Conservation (phyloP, 345 rosid genomes). For the Bretschneidera sinensis region DNA sequence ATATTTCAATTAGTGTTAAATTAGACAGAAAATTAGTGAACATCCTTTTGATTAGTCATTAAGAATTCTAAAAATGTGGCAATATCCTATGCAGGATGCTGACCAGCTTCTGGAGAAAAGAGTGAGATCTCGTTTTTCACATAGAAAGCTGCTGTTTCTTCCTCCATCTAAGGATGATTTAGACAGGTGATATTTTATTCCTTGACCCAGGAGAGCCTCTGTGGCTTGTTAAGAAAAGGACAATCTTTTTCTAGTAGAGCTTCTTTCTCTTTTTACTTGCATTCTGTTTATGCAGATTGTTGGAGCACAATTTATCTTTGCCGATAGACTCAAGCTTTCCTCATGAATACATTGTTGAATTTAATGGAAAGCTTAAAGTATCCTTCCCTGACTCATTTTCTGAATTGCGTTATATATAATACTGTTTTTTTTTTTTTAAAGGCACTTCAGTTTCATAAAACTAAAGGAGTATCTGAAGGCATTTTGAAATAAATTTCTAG, state of each 20-base stretch:
- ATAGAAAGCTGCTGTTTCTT: constrained; percentile 75
- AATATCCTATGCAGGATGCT: constrained; percentile 55
- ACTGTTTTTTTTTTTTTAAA: too few relatives aligned
- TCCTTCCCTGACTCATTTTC: constrained; percentile 22
- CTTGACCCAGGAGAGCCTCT: neutral
- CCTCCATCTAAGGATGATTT: constrained; percentile 70
- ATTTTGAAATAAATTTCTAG: too few relatives aligned
- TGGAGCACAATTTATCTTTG: constrained; percentile 69
- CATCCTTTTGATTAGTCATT: too few relatives aligned
- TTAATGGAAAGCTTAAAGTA: constrained; percentile 73
- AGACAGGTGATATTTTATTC: constrained; percentile 39
- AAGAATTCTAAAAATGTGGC: constrained; percentile 1
- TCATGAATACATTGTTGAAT: constrained; percentile 50
- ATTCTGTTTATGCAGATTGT: constrained; percentile 46
- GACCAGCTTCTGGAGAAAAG: constrained; percentile 96
- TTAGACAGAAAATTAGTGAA: too few relatives aligned
- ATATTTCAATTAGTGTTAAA: too few relatives aligned
- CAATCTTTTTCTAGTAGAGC: constrained; percentile 7
- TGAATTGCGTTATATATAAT: neutral
- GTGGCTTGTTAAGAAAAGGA: constrained; percentile 14
- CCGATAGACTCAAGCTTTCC: constrained; percentile 66
- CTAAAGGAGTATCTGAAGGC: neutral
- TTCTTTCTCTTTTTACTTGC: constrained; percentile 10
- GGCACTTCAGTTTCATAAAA: neutral
- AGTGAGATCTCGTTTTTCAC: constrained; percentile 94